Percentiles rank a stretch among this genome's conserved stretches.
Evolutionary conservation across 208 protist species (phyloP).

Genomic region (Leishmania major): DNA sequence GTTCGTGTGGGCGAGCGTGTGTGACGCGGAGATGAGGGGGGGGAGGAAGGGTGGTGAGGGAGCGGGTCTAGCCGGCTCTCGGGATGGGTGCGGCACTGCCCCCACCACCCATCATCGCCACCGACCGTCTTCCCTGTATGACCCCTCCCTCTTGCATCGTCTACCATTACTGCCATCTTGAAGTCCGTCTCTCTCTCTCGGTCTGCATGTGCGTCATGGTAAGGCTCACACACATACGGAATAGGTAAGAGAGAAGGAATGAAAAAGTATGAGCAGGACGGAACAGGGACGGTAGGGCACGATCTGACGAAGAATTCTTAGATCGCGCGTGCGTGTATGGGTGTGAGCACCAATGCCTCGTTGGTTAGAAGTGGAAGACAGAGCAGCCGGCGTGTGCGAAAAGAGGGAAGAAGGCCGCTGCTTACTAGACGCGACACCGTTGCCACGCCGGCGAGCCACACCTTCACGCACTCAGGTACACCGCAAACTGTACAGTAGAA

Average conservation of each 20-base stretch:
- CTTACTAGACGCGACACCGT: no score
- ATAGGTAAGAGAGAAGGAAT: no score
- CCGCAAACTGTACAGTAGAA: neutral
- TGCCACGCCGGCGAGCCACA: neutral
- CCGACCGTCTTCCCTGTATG: neutral
- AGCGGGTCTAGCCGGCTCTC: neutral
- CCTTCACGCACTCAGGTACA: conserved; percentile 5
- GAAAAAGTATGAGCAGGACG: neutral
- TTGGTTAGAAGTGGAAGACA: neutral
- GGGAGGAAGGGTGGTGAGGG: neutral
- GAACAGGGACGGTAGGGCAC: neutral
- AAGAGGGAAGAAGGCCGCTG: neutral
- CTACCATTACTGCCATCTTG: neutral
- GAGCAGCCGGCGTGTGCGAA: neutral
- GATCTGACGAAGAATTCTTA: neutral
- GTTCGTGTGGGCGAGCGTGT: neutral
- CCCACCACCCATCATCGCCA: neutral
- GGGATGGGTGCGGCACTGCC: neutral
- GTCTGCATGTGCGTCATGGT: neutral
- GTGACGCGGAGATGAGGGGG: neutral
- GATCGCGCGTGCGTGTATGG: neutral
- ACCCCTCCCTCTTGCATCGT: neutral
- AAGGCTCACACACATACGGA: neutral
- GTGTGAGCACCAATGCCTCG: neutral
- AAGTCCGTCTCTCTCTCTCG: neutral